Evolutionary conservation across 768 basidiomycete genomes (phyloP).

Genomic region (Termitomyces sp.): DNA sequence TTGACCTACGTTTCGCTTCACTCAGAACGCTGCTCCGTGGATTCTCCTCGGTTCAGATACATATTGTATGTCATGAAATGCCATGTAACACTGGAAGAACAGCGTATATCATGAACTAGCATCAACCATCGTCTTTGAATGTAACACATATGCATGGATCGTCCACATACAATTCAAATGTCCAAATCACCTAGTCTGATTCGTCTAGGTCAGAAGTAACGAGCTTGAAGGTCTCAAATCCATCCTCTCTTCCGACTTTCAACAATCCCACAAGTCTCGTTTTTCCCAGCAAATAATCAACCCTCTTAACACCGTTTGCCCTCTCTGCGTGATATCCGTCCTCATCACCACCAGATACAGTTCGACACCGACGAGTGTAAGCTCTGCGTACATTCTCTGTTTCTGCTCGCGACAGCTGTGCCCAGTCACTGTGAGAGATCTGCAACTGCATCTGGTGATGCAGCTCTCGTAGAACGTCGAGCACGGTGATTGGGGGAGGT

Average conservation of each 20-base stretch:
- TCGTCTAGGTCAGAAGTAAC: not conserved
- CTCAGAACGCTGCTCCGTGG: not conserved
- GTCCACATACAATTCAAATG: not conserved
- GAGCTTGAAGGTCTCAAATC: conserved; percentile 30
- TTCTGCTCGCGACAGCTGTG: conserved; percentile 20
- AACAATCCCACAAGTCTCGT: conserved; percentile 44
- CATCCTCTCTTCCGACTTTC: conserved; percentile 29
- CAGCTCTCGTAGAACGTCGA: conserved; percentile 52
- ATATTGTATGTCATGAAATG: too few relatives aligned
- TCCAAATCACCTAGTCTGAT: not conserved
- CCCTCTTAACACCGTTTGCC: conserved; percentile 49
- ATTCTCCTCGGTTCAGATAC: too few relatives aligned
- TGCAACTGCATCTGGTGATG: conserved; percentile 40
- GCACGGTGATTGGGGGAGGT: conserved; percentile 43
- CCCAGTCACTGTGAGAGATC: conserved; percentile 37
- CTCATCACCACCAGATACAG: conserved; percentile 13
- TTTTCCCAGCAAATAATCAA: conserved; percentile 51
- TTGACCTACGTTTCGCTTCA: not conserved
- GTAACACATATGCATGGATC: not conserved
- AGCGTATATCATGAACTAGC: too few relatives aligned
- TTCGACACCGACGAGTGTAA: conserved; percentile 31
- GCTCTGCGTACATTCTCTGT: conserved; percentile 28
- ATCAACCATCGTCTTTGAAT: not conserved
- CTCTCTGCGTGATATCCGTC: conserved; percentile 28
- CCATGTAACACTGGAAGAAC: not conserved